Conservation (phyloP, 495 filamentous ascomycete genomes). For the Penicillium paradoxum region DNA sequence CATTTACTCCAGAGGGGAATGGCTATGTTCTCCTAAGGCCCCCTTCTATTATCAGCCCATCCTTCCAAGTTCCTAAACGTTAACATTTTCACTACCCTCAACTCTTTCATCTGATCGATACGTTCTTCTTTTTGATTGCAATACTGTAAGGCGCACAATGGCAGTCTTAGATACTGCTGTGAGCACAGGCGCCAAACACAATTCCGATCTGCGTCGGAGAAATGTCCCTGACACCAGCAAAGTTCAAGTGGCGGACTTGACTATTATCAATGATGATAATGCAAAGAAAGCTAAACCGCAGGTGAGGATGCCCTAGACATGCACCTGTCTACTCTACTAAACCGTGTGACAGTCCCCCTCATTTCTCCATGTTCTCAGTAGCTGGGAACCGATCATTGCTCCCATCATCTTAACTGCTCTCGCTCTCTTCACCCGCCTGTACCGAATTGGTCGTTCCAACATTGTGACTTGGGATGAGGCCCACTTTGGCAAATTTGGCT, state of each 20-base stretch:
- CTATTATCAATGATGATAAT: constrained; percentile 42
- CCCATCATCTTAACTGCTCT: constrained; percentile 83
- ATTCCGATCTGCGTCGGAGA: constrained; percentile 68
- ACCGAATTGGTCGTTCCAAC: constrained; percentile 87
- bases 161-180: constrained; percentile 34
- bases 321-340: not conserved
- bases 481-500: constrained; percentile 98
- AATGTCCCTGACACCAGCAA: constrained; percentile 56
- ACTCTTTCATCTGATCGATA: not conserved
- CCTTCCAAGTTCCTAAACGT: not conserved
- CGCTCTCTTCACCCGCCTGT: constrained; percentile 91
- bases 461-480: constrained; percentile 99
- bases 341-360: constrained; percentile 25
- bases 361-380: constrained; percentile 60
- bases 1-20: constrained; percentile 7
- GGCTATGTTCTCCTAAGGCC: constrained; percentile 12
- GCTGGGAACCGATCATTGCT: constrained; percentile 82
- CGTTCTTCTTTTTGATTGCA: not conserved
- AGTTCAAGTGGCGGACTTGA: constrained; percentile 29
- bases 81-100: not conserved
- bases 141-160: constrained; percentile 18
- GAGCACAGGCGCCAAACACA: constrained; percentile 62
- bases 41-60: constrained; percentile 8
- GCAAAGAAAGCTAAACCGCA: constrained; percentile 56
- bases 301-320: constrained; percentile 17